Evolutionary conservation across 2,329 filamentous ascomycete genomes (phyloP).

Genomic region (Calonectria hongkongensis): DNA sequence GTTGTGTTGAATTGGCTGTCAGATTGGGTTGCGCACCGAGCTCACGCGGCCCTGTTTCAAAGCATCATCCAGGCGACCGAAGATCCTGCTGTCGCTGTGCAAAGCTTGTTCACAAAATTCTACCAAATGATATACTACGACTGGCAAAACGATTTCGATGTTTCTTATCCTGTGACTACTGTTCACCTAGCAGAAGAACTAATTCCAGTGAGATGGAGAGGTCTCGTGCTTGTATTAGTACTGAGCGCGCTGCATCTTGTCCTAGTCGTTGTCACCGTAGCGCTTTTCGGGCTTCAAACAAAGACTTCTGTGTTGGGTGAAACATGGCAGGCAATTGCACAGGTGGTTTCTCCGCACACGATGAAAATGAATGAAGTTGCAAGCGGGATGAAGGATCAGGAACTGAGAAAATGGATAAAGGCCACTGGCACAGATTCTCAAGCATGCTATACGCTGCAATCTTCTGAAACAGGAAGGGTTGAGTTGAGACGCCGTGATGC

Average conservation of each 20-base stretch:
- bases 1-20: not conserved
- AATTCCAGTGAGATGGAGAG: constrained; percentile 22
- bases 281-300: constrained; percentile 26
- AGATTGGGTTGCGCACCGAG: constrained; percentile 23
- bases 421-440: not conserved
- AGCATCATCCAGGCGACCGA: constrained; percentile 20
- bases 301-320: constrained; percentile 32
- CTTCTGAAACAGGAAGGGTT: not conserved
- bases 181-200: constrained; percentile 4
- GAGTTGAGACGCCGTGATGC: not conserved
- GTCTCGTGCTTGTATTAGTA: constrained; percentile 10
- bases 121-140: constrained; percentile 35
- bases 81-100: not conserved
- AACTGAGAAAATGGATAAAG: constrained; percentile 4
- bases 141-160: constrained; percentile 1
- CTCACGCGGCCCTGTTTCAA: constrained; percentile 29
- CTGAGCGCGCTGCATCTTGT: constrained; percentile 19
- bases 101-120: constrained; percentile 13
- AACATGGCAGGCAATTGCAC: constrained; percentile 37
- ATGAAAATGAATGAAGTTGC: constrained; percentile 24
- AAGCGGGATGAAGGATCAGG: constrained; percentile 29
- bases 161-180: not conserved
- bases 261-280: not conserved
- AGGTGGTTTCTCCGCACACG: constrained; percentile 39
- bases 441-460: not conserved